A percentile compares a stretch with the other conserved stretches of the same genome.
phyloP scores from a whole-genome alignment of 306 rosid genomes.

The Carpinus viminea region DNA sequence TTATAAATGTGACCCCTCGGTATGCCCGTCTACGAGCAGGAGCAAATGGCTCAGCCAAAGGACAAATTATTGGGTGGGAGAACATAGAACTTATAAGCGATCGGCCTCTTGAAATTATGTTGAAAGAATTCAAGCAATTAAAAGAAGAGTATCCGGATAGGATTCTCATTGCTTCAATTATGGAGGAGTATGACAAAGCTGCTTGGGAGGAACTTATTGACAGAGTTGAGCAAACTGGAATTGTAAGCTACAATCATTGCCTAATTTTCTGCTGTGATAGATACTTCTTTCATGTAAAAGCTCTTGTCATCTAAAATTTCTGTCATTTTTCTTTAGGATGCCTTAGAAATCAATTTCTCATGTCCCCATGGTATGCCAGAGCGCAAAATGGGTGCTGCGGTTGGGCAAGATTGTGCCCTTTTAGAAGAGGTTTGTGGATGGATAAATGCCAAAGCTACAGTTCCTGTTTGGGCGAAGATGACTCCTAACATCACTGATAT shows the following conservation, averaged over 20 bases:
- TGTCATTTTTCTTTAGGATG: slow-evolving; percentile 55
- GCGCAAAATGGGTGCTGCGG: slow-evolving; percentile 96
- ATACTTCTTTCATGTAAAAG: background rate
- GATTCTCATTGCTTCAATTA: slow-evolving; percentile 91
- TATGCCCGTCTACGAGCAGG: slow-evolving; percentile 81
- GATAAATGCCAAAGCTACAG: slow-evolving; percentile 88
- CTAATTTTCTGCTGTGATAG: background rate
- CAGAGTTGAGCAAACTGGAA: slow-evolving; percentile 95
- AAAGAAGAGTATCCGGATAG: slow-evolving; percentile 89
- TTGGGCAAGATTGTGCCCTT: slow-evolving; percentile 90
- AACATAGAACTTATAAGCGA: slow-evolving; percentile 94
- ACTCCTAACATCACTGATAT: slow-evolving; percentile 97
- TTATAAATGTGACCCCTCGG: slow-evolving; percentile 91
- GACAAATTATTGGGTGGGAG: slow-evolving; percentile 95
- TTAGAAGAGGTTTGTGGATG: slow-evolving; percentile 94
- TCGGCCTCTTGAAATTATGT: slow-evolving; percentile 85
- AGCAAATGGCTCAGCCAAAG: slow-evolving; percentile 70
- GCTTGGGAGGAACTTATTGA: slow-evolving; percentile 97
- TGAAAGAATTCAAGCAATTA: slow-evolving; percentile 83
- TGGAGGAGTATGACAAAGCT: slow-evolving; percentile 94
- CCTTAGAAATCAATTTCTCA: slow-evolving; percentile 85
- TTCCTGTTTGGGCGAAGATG: slow-evolving; percentile 99
- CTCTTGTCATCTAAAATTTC: slow-evolving; percentile 26
- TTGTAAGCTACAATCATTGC: slow-evolving; percentile 51
- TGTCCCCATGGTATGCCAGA: slow-evolving; percentile 99